A percentile compares a stretch with the other conserved stretches of the same genome.
Evolutionary conservation across 257 asterid genomes (phyloP).

Genomic region (Jacaranda copaia): DNA sequence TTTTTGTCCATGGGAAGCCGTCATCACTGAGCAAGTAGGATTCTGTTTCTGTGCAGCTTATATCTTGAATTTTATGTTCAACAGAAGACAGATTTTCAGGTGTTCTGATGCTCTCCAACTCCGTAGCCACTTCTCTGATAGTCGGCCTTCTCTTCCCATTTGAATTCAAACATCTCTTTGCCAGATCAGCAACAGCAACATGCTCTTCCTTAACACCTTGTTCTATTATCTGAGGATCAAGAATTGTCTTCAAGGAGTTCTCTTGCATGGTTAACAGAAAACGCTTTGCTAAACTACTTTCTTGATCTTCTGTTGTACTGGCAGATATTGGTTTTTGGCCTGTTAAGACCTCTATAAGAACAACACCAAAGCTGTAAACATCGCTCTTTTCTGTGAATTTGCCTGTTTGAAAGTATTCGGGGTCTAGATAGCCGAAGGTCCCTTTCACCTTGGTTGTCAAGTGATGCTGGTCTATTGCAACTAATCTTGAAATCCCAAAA

Average conservation of each 20-base stretch:
- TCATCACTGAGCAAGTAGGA: not conserved
- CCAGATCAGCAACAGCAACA: conserved; percentile 34
- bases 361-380: conserved; percentile 50
- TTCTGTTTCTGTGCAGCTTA: conserved; percentile 8
- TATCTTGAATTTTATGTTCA: conserved; percentile 20
- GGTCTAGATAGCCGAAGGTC: conserved; percentile 48
- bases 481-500: conserved; percentile 45
- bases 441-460: conserved; percentile 48
- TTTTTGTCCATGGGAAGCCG: not conserved
- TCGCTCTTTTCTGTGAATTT: conserved; percentile 49
- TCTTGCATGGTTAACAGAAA: conserved; percentile 40
- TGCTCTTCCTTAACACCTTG: conserved; percentile 38
- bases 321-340: conserved; percentile 44
- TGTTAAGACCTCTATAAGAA: conserved; percentile 46
- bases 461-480: conserved; percentile 37
- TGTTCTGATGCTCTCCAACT: conserved; percentile 37
- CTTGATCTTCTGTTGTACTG: conserved; percentile 29
- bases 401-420: conserved; percentile 44
- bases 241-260: conserved; percentile 28
- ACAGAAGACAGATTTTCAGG: conserved; percentile 27
- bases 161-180: conserved; percentile 41
- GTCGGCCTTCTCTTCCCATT: conserved; percentile 45
- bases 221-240: conserved; percentile 40
- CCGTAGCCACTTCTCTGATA: conserved; percentile 46
- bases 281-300: conserved; percentile 38